Conservation (phyloP, 2,329 filamentous ascomycete genomes). For the Epichloe amarillans region DNA sequence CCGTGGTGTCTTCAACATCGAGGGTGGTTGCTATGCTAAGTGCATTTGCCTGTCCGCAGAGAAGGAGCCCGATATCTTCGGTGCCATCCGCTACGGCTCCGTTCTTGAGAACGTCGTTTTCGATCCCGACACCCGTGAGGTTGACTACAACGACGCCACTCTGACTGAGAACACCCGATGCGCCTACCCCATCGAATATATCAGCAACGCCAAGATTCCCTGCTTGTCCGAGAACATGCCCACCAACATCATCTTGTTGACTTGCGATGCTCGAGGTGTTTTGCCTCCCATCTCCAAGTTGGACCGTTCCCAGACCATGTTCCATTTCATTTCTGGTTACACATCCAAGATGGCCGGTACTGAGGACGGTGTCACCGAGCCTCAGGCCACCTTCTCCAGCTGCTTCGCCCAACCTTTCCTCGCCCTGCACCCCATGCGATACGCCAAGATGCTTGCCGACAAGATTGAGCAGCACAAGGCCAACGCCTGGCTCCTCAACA, state of each 20-base stretch:
- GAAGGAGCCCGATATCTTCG: conserved; percentile 98
- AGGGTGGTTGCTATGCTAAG: conserved; percentile 99
- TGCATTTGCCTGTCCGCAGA: conserved; percentile 92
- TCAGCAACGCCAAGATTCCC: conserved; percentile 96
- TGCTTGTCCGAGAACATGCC: conserved; percentile 81
- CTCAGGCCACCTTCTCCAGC: conserved; percentile 95
- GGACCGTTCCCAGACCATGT: conserved; percentile 91
- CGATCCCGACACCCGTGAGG: conserved; percentile 73
- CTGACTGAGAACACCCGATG: conserved; percentile 97
- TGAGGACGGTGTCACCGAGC: conserved; percentile 91
- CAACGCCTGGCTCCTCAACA: conserved; percentile 98
- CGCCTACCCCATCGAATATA: conserved; percentile 98
- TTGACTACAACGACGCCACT: conserved; percentile 91
- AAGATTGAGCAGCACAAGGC: conserved; percentile 93
- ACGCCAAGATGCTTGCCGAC: conserved; percentile 94
- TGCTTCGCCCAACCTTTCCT: conserved; percentile 99
- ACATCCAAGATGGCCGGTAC: conserved; percentile 99
- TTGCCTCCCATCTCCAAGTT: conserved; percentile 97
- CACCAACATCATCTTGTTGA: conserved; percentile 94
- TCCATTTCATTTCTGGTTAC: conserved; percentile 99
- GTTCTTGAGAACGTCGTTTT: conserved; percentile 99
- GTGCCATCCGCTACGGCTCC: conserved; percentile 90
- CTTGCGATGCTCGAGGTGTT: conserved; percentile 94
- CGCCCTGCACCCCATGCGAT: conserved; percentile 96
- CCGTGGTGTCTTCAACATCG: conserved; percentile 95